Evolutionary conservation across 1,284 basidiomycete species (phyloP), one percentile per base, ranked within the genome.

Genomic region (Inonotus hispidus): DNA sequence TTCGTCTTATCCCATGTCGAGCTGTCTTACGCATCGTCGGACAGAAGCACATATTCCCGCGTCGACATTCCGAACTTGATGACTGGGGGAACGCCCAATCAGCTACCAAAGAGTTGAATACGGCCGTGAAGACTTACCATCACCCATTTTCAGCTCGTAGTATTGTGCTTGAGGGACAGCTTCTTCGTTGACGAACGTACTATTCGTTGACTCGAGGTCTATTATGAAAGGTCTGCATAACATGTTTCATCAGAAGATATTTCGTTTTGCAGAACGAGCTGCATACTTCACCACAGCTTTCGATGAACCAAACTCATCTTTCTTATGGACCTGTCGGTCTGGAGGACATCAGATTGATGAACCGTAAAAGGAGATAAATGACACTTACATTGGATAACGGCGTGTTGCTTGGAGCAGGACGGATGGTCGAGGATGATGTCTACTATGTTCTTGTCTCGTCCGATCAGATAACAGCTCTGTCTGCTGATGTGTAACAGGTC

Each of bases 341-440:
- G 65, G 16, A 58, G 19, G 5, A 13, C n/a, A n/a, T 35, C 43
- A 19, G 13, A 37, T 8, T 10, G 21, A 4, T 58, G 25, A 6
- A 35, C 8, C 7, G 41, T 43, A n/a, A 2, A 37, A 14, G 10
- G 8, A 38, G 32, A 19, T 52, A 14, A n/a, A n/a, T 14, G 1
- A 56, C 21, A 72, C 84, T 39, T 69, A 89, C 91, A 95, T 75
- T 99, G 97, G 41, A 99, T 88, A 3, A 89, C 97, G 23, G 96
- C 95, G 70, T 99, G 97, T 72, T 99, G 97, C 72, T 99, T 99
- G 0, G 96, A 99, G 67, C 92, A 95, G 3, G 95, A 98, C 0
- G 95, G 95, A 71, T 99, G 96, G 63, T 96, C 94, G 43, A 98
- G 76, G 1, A 90, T 82, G 64, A 99, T 92, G 70, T 99, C 97